phyloP scores from a whole-genome alignment of 768 basidiomycete species.

The Kwoniella newhampshirensis region DNA sequence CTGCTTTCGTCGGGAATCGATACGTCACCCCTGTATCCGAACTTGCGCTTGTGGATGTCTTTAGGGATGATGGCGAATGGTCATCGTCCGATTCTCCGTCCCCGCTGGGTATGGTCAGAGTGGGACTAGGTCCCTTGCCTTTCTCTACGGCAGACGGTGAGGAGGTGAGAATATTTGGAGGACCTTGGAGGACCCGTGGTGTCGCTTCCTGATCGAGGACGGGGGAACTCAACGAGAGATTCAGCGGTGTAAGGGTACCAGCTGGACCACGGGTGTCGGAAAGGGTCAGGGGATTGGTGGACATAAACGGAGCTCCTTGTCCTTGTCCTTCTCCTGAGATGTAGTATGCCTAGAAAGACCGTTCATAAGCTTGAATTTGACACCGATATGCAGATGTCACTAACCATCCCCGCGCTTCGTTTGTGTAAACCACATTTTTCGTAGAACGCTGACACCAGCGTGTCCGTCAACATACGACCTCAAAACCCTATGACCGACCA shows the following conservation, averaged over 20 bases:
- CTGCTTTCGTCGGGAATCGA: conserved; percentile 11
- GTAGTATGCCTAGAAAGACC: conserved; percentile 3
- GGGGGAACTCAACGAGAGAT: too few species aligned
- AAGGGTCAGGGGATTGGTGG: neutral
- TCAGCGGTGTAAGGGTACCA: too few species aligned
- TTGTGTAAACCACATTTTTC: conserved; percentile 69
- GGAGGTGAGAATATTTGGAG: neutral
- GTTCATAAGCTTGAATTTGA: neutral
- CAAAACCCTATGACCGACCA: neutral
- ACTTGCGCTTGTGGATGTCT: conserved; percentile 17
- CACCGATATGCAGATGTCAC: conserved; percentile 10
- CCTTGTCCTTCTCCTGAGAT: neutral
- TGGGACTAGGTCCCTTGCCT: neutral
- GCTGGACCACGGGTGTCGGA: too few species aligned
- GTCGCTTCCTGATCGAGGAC: too few species aligned
- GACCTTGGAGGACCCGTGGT: neutral
- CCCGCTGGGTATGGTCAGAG: neutral
- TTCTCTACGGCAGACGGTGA: neutral
- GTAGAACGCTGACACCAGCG: conserved; percentile 73
- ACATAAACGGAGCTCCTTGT: neutral
- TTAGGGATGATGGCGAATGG: conserved; percentile 13
- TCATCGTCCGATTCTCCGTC: too few species aligned
- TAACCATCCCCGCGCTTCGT: conserved; percentile 56
- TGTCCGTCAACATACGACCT: conserved; percentile 5
- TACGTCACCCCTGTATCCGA: conserved; percentile 26